phyloP scores from a whole-genome alignment of 2,329 filamentous ascomycete genomes.

The Drechslerella coelobrocha region DNA sequence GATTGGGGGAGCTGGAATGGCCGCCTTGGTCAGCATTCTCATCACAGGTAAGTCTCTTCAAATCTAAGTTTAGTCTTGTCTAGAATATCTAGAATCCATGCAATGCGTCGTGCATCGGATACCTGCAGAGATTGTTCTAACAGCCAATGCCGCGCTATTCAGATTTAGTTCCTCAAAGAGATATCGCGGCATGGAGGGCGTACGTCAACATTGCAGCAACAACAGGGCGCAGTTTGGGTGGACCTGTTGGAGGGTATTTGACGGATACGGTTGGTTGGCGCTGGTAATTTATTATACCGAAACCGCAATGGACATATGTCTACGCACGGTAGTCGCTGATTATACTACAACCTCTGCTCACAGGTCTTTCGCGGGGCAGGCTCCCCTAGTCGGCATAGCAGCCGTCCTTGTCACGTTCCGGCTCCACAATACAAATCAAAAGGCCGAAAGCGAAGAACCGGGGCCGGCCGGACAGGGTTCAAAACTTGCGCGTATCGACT shows the following conservation, averaged over 20 bases:
- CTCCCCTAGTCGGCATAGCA: conserved; percentile 65
- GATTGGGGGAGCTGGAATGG: conserved; percentile 64
- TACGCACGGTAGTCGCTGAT: background rate
- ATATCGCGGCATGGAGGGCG: conserved; percentile 65
- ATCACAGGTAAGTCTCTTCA: conserved; percentile 60
- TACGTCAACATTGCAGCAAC: conserved; percentile 65
- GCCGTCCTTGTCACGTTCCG: conserved; percentile 60
- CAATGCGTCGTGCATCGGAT: too few relatives aligned
- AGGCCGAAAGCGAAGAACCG: background rate
- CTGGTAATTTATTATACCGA: too few relatives aligned
- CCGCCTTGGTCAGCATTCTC: conserved; percentile 63
- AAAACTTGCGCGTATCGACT: conserved; percentile 42
- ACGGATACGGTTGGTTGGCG: conserved; percentile 71
- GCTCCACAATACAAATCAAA: conserved; percentile 12
- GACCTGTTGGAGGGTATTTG: conserved; percentile 67
- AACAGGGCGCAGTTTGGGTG: conserved; percentile 63
- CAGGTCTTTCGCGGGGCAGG: conserved; percentile 67
- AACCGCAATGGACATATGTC: conserved; percentile 49
- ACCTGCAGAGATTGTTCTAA: too few relatives aligned
- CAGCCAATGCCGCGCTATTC: too few relatives aligned
- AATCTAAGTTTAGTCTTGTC: background rate
- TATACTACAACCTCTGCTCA: background rate
- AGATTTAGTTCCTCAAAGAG: conserved; percentile 64
- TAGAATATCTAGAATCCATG: too few relatives aligned
- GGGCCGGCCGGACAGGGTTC: conserved; percentile 10